Percentiles rank a stretch among this genome's conserved stretches.
These are phyloP conservation scores for Penicillium bialowiezense DNA, from an alignment of 495 filamentous ascomycete genomes.

Conservation along the genomic window DNA sequence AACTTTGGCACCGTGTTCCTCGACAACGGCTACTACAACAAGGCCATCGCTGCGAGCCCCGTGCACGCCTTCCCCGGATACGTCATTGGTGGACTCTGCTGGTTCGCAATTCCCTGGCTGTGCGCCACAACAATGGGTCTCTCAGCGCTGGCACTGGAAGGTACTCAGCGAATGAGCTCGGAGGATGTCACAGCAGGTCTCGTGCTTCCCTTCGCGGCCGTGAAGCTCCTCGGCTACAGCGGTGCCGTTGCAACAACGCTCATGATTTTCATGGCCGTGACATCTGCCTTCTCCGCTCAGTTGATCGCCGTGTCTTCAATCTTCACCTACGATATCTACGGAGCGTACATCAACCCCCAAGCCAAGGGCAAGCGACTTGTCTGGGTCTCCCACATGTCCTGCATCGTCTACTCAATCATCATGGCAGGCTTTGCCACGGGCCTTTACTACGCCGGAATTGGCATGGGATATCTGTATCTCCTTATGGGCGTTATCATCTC, in stretches of 20 bases:
- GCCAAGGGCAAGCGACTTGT: constrained; percentile 78
- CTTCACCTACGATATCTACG: constrained; percentile 90
- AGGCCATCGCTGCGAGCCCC: constrained; percentile 88
- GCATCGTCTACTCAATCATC: constrained; percentile 71
- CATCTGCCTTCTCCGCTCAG: constrained; percentile 83
- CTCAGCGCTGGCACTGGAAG: constrained; percentile 80
- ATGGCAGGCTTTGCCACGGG: constrained; percentile 86
- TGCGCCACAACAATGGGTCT: constrained; percentile 91
- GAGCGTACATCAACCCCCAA: constrained; percentile 52
- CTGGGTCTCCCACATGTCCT: constrained; percentile 76
- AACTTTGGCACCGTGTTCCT: constrained; percentile 68
- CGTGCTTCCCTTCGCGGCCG: constrained; percentile 83
- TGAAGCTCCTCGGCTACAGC: constrained; percentile 84
- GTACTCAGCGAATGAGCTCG: constrained; percentile 64
- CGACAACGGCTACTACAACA: constrained; percentile 87
- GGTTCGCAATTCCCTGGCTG: constrained; percentile 97
- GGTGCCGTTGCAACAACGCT: constrained; percentile 81
- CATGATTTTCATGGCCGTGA: constrained; percentile 96
- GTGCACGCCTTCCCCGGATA: constrained; percentile 91
- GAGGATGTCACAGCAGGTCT: constrained; percentile 82
- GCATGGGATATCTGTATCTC: constrained; percentile 77
- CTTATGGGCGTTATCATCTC: constrained; percentile 93
- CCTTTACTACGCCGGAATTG: constrained; percentile 67
- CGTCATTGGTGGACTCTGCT: constrained; percentile 82
- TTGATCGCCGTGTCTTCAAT: constrained; percentile 92